Evolutionary conservation across 495 filamentous ascomycete species (phyloP), one percentile per base, ranked within the genome.

Genomic region (Penicillium antarcticum): DNA sequence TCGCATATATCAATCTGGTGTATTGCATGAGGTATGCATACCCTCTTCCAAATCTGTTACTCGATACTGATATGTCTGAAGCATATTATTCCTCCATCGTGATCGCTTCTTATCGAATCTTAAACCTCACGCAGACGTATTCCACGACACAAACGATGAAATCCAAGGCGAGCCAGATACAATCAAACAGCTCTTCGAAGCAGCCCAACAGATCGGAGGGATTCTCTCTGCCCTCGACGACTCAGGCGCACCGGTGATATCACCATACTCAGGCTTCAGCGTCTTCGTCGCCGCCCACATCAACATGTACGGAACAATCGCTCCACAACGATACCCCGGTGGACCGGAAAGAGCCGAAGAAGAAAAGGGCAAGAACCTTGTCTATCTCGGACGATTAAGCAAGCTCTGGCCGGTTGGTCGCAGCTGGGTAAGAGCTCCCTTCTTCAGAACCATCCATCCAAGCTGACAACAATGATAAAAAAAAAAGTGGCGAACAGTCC

Each of bases 281-380:
- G 68, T 74, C 31, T 75, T 75, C 36, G 72, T 75, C 5, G 68
- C 70, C 5, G 72, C 68, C 6, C 72, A 75, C 35, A 69, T 75
- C 48, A 75, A 75, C 43, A 75, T 75, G 72, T 74, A 75, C 56
- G 72, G 70, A 12, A 71, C 72, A 0, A 64, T 75, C 5, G 63
- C 60, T 0, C 70, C 72, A 8, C 51, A 50, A 7, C 60, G 62
- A 11, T 75, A 75, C 34, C 72, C 72, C 0, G 72, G 72, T 0
- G 70, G 72, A 7, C 56, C 62, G 2, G 60, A 60, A 29, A 50
- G 68, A n/a, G 72, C 72, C 8, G 69, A 72, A 37, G 48, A 57
- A 17, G 72, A 72, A 34, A 75, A 71, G 43, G 56, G 44, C 37
- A 37, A 43, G 13, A 75, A 75, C 23, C 56, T 75, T 5, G 40